These are phyloP conservation scores for Fistulinella staudtii DNA, from an alignment of 1,284 basidiomycete species.

Conservation along the genomic window DNA sequence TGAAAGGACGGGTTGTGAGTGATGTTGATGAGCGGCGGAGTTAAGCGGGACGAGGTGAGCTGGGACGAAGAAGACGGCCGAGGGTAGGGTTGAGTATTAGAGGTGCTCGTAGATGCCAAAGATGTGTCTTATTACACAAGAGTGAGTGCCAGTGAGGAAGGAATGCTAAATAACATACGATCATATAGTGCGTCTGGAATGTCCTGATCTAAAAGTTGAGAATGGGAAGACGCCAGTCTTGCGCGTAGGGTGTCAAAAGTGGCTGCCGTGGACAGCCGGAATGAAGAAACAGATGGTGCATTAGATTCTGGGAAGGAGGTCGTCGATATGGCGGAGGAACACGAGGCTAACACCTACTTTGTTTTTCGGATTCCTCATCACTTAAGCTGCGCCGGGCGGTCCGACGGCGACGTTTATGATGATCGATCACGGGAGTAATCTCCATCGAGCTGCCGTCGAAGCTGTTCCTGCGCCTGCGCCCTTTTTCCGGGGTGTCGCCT, in stretches of 20 bases:
- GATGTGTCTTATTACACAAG: conserved; percentile 10
- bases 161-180: conserved; percentile 25
- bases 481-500: conserved; percentile 57
- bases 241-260: conserved; percentile 50
- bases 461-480: conserved; percentile 43
- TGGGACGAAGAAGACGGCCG: conserved; percentile 12
- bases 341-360: conserved; percentile 42
- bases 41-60: conserved; percentile 3
- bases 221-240: conserved; percentile 41
- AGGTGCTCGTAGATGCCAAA: conserved; percentile 13
- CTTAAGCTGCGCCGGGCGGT: conserved; percentile 56
- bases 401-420: conserved; percentile 44
- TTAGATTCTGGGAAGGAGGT: conserved; percentile 27
- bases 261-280: conserved; percentile 41
- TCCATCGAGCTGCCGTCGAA: conserved; percentile 61
- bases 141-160: neutral
- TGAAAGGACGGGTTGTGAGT: conserved; percentile 57
- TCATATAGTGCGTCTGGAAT: conserved; percentile 30
- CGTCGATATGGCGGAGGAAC: conserved; percentile 2
- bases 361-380: conserved; percentile 62
- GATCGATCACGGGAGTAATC: conserved; percentile 44
- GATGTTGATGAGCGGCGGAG: conserved; percentile 39
- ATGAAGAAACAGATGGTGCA: conserved; percentile 36
- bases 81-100: conserved; percentile 7
- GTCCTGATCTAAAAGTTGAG: conserved; percentile 35